Percentiles rank a stretch among this genome's conserved stretches.
phyloP scores from a whole-genome alignment of 1,284 basidiomycete genomes.

The Moesziomyces parantarcticus region DNA sequence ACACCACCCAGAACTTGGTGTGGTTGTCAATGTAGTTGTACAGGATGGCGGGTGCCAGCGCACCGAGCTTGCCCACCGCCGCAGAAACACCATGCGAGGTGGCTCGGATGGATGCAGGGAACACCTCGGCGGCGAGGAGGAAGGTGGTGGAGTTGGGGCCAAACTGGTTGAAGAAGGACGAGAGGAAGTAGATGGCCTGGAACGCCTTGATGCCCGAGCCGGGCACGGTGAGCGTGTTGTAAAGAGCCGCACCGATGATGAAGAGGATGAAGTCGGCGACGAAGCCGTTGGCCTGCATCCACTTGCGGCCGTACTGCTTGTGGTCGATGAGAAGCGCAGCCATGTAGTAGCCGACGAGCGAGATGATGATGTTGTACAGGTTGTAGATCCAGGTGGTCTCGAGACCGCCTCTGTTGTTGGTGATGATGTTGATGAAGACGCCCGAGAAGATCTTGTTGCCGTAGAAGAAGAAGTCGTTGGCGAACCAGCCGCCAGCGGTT shows the following conservation, averaged over 20 bases:
- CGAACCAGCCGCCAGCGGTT: slow-evolving; percentile 71
- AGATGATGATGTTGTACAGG: slow-evolving; percentile 70
- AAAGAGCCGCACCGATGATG: slow-evolving; percentile 69
- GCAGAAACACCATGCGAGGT: slow-evolving; percentile 69
- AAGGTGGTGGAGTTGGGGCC: slow-evolving; percentile 71
- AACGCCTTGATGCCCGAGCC: slow-evolving; percentile 68
- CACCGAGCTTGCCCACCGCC: slow-evolving; percentile 68
- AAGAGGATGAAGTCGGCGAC: slow-evolving; percentile 70
- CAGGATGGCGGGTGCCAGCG: slow-evolving; percentile 67
- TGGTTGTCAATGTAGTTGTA: slow-evolving; percentile 69
- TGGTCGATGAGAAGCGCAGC: slow-evolving; percentile 73
- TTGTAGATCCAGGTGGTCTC: slow-evolving; percentile 72
- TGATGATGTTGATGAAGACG: slow-evolving; percentile 69
- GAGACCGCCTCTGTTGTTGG: slow-evolving; percentile 67
- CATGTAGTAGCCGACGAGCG: slow-evolving; percentile 72
- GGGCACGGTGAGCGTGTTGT: slow-evolving; percentile 64
- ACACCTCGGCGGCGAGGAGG: slow-evolving; percentile 68
- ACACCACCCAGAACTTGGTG: slow-evolving; percentile 72
- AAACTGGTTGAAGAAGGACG: slow-evolving; percentile 72
- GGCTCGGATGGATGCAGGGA: slow-evolving; percentile 68
- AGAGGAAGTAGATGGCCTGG: slow-evolving; percentile 72
- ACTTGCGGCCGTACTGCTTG: slow-evolving; percentile 70
- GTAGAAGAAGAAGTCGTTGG: slow-evolving; percentile 72
- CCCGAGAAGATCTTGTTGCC: slow-evolving; percentile 67
- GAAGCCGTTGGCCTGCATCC: slow-evolving; percentile 72